These are phyloP conservation scores for Zygosaccharomyces pseudobailii DNA, from an alignment of 1,139 yeast species.

Conservation along the genomic window DNA sequence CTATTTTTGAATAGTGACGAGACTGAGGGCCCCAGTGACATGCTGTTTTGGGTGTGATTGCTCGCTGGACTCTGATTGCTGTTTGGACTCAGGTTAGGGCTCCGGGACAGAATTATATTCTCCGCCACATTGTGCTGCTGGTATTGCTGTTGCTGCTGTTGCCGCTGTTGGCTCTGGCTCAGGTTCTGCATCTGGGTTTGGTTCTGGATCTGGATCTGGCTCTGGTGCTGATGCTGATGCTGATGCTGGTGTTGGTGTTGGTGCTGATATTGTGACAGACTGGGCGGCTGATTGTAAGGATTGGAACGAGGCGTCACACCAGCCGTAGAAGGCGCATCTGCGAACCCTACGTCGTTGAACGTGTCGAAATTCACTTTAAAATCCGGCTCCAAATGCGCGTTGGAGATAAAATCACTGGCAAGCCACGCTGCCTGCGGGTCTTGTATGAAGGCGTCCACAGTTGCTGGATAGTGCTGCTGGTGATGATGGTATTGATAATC, in stretches of 20 bases:
- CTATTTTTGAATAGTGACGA: conserved; percentile 47
- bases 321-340: conserved; percentile 14
- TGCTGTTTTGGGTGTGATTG: conserved; percentile 4
- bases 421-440: conserved; percentile 53
- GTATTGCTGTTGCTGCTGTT: not conserved
- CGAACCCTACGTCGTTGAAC: conserved; percentile 54
- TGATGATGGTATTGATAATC: conserved; percentile 3
- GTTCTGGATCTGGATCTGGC: not conserved
- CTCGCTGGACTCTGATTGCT: conserved; percentile 2
- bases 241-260: not conserved
- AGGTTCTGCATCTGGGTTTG: not conserved
- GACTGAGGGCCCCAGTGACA: conserved; percentile 15
- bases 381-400: conserved; percentile 54
- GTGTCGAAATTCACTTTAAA: conserved; percentile 33
- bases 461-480: not conserved
- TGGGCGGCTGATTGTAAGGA: not conserved
- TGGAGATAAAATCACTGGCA: conserved; percentile 48
- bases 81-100: conserved; percentile 1
- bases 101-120: not conserved
- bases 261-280: not conserved
- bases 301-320: not conserved
- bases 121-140: not conserved
- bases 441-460: not conserved
- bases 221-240: not conserved
- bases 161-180: not conserved